Evolutionary conservation across 768 basidiomycete genomes (phyloP).

Genomic region (Rhizopogon salebrosus): DNA sequence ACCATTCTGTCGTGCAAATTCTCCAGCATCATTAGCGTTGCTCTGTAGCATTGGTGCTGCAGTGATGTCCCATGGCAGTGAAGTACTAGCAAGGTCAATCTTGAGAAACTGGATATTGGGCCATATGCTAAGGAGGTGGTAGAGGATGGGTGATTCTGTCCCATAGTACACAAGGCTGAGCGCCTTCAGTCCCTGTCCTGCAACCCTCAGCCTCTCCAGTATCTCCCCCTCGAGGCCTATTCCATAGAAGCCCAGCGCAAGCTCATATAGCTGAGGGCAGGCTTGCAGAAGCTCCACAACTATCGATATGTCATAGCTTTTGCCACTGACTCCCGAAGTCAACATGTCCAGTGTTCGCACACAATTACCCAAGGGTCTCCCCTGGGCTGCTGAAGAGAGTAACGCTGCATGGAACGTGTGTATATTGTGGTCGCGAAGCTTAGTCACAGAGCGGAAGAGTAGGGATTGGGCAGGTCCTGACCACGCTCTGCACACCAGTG

Average conservation of each 20-base stretch:
- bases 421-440: constrained; percentile 2
- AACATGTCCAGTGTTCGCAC: constrained; percentile 18
- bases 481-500: constrained; percentile 25
- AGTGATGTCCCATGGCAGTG: constrained; percentile 24
- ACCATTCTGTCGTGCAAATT: constrained; percentile 1
- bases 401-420: constrained; percentile 14
- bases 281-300: constrained; percentile 17
- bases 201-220: constrained; percentile 20
- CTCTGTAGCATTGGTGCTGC: constrained; percentile 8
- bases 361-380: constrained; percentile 9
- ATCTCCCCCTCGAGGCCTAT: constrained; percentile 23
- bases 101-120: constrained; percentile 33
- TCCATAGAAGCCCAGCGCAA: constrained; percentile 18
- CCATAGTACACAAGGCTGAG: constrained; percentile 30
- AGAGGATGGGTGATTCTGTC: constrained; percentile 39
- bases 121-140: constrained; percentile 37
- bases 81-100: constrained; percentile 31
- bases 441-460: constrained; percentile 19
- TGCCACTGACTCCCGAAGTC: too few relatives aligned
- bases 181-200: constrained; percentile 25
- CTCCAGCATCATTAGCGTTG: neutral
- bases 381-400: constrained; percentile 10
- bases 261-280: constrained; percentile 31
- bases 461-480: constrained; percentile 24
- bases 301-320: neutral